Conservation (phyloP, 352 stramenopile species). For the Phytophthora pseudosyringae region DNA sequence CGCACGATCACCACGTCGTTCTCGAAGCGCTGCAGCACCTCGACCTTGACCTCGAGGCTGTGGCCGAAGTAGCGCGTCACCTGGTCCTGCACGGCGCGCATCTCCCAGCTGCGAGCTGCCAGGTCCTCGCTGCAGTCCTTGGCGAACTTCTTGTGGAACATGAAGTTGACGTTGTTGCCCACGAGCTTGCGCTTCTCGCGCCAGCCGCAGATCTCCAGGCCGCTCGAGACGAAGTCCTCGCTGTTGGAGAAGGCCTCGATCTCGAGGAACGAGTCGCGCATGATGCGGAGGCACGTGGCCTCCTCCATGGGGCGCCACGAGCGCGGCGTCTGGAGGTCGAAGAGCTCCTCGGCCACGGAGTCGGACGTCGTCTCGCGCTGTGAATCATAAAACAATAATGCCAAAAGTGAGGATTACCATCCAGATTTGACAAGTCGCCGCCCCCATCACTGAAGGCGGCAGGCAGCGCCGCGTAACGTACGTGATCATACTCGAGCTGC, state of each 20-base stretch:
- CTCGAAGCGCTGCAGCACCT: conserved; percentile 60
- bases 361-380: conserved; percentile 46
- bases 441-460: neutral
- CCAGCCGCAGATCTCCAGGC: conserved; percentile 66
- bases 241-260: conserved; percentile 56
- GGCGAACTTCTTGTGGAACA: conserved; percentile 65
- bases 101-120: conserved; percentile 56
- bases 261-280: conserved; percentile 58
- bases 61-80: conserved; percentile 64
- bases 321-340: conserved; percentile 38
- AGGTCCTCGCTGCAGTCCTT: conserved; percentile 62
- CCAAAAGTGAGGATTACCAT: conserved; percentile 1
- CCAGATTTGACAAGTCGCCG: neutral
- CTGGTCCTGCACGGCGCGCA: conserved; percentile 61
- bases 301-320: conserved; percentile 53
- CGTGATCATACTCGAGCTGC: conserved; percentile 65
- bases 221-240: conserved; percentile 57
- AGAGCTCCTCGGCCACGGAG: conserved; percentile 23
- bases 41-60: conserved; percentile 55
- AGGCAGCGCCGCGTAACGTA: conserved; percentile 31
- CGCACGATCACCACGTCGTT: conserved; percentile 63
- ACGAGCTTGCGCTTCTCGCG: conserved; percentile 65
- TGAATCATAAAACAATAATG: conserved; percentile 4
- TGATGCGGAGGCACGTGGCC: conserved; percentile 46
- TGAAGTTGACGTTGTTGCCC: conserved; percentile 61